A percentile compares a stretch with the other conserved stretches of the same genome.
These are phyloP conservation scores for Drechslera avenae DNA, from an alignment of 2,329 filamentous ascomycete species.

Conservation along the genomic window DNA sequence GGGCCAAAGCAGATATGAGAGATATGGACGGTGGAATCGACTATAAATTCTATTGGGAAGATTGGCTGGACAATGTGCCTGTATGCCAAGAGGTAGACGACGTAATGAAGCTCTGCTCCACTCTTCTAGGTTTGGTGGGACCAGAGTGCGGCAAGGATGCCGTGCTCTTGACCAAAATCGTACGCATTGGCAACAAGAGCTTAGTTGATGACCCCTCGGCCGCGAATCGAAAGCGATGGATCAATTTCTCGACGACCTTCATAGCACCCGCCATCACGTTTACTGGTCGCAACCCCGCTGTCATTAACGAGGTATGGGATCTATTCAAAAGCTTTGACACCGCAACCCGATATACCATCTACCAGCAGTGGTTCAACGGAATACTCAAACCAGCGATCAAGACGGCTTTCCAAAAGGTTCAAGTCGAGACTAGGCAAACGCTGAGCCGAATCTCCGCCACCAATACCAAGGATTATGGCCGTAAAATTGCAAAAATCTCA, in stretches of 20 bases:
- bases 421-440: slow-evolving; percentile 78
- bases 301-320: slow-evolving; percentile 85
- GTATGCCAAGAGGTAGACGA: slow-evolving; percentile 90
- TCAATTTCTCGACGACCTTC: slow-evolving; percentile 79
- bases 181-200: slow-evolving; percentile 82
- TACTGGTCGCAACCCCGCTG: slow-evolving; percentile 80
- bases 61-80: slow-evolving; percentile 93
- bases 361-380: slow-evolving; percentile 80
- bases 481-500: slow-evolving; percentile 88
- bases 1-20: slow-evolving; percentile 80
- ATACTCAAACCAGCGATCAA: slow-evolving; percentile 68
- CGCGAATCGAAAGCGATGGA: slow-evolving; percentile 77
- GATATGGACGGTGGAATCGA: slow-evolving; percentile 75
- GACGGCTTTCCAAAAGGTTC: slow-evolving; percentile 75
- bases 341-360: slow-evolving; percentile 80
- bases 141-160: slow-evolving; percentile 88
- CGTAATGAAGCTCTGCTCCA: slow-evolving; percentile 82
- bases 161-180: slow-evolving; percentile 76
- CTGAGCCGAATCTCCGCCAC: slow-evolving; percentile 89
- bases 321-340: slow-evolving; percentile 80
- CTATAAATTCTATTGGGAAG: slow-evolving; percentile 96
- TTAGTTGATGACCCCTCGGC: slow-evolving; percentile 71
- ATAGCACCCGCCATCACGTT: slow-evolving; percentile 89
- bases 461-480: slow-evolving; percentile 84
- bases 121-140: slow-evolving; percentile 82